These are phyloP conservation scores for Picea abies DNA, from an alignment of 83 land plant genomes.

Conservation along the genomic window DNA sequence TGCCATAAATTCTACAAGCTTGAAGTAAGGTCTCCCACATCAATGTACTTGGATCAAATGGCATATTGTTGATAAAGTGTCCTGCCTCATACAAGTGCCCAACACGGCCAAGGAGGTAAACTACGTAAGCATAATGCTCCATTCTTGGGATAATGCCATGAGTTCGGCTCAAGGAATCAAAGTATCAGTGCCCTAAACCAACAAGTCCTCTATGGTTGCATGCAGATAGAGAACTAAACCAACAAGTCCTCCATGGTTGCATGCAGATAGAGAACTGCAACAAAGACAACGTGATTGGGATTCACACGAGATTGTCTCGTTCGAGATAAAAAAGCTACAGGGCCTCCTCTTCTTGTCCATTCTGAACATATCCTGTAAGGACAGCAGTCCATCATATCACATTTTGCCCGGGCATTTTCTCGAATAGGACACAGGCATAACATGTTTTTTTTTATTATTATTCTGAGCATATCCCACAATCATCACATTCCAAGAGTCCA, in stretches of 20 bases:
- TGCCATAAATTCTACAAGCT: neutral
- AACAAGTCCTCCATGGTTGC: too few species aligned
- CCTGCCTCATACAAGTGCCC: neutral
- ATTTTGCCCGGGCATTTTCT: too few species aligned
- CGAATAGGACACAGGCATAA: too few species aligned
- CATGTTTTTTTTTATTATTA: too few species aligned
- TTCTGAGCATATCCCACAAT: too few species aligned
- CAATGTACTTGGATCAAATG: conserved; percentile 1
- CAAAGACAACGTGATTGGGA: conserved; percentile 21
- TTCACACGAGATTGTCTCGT: too few species aligned
- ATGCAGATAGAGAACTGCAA: conserved; percentile 18
- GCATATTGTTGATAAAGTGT: conserved; percentile 5
- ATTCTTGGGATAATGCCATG: conserved; percentile 6
- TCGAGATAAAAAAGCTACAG: too few species aligned
- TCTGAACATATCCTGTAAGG: too few species aligned
- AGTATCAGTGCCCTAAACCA: conserved; percentile 2
- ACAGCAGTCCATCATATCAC: too few species aligned
- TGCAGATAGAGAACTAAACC: too few species aligned
- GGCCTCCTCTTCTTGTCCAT: too few species aligned
- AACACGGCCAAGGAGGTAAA: neutral
- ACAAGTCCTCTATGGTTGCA: conserved; percentile 16
- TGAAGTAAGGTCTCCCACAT: conserved; percentile 4
- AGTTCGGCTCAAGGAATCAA: conserved; percentile 2
- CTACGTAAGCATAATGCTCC: neutral
- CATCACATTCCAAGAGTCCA: too few species aligned